A percentile compares a stretch with the other conserved stretches of the same genome.
These are phyloP conservation scores for Salix brachista DNA, from an alignment of 345 rosid species.

Conservation along the genomic window DNA sequence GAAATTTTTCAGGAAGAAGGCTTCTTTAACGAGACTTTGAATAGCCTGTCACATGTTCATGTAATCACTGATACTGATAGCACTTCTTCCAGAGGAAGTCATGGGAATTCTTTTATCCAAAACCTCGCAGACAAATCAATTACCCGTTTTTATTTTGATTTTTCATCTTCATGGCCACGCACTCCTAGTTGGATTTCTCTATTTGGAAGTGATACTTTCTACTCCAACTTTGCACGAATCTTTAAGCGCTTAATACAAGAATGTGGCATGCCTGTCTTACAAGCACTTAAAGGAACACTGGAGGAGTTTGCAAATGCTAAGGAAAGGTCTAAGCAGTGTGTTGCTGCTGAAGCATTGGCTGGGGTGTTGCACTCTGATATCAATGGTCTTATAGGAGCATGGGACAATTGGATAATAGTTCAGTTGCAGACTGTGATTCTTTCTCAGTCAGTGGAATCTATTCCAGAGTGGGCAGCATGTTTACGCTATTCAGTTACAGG, in stretches of 20 bases:
- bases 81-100: slow-evolving; percentile 72
- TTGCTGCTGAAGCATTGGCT: slow-evolving; percentile 96
- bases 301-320: slow-evolving; percentile 82
- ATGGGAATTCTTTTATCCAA: slow-evolving; percentile 80
- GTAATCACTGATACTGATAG: slow-evolving; percentile 67
- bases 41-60: slow-evolving; percentile 93
- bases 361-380: slow-evolving; percentile 91
- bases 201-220: slow-evolving; percentile 83
- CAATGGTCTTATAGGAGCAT: slow-evolving; percentile 65
- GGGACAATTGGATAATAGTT: slow-evolving; percentile 91
- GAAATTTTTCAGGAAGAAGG: slow-evolving; percentile 87
- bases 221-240: slow-evolving; percentile 87
- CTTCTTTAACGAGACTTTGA: slow-evolving; percentile 79
- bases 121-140: slow-evolving; percentile 89
- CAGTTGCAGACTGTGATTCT: slow-evolving; percentile 80
- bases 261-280: slow-evolving; percentile 81
- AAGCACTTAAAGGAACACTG: slow-evolving; percentile 60
- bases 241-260: slow-evolving; percentile 93
- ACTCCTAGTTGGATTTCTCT: slow-evolving; percentile 98
- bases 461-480: slow-evolving; percentile 97
- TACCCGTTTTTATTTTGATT: slow-evolving; percentile 91
- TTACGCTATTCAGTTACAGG: slow-evolving; percentile 98
- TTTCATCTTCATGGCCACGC: slow-evolving; percentile 97
- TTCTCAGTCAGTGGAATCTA: slow-evolving; percentile 85
- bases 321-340: slow-evolving; percentile 98